Conservation (phyloP, 345 rosid species). For the Nasturtium officinale region DNA sequence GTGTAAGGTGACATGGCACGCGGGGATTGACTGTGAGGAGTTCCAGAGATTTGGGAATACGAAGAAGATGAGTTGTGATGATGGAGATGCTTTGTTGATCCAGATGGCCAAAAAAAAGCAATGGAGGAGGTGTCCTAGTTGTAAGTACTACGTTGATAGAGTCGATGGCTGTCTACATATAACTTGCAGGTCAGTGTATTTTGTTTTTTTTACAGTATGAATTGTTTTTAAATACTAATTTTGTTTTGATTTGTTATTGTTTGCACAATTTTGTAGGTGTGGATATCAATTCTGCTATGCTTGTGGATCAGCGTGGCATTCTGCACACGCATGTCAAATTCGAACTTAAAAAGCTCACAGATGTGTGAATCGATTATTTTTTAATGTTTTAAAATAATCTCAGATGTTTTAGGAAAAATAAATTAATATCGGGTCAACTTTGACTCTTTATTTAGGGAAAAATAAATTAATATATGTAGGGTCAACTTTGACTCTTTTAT, state of each 20-base stretch:
- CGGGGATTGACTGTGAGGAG: constrained; percentile 40
- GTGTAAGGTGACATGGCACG: constrained; percentile 40
- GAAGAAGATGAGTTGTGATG: constrained; percentile 31
- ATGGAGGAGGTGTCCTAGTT: constrained; percentile 53
- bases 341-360: not conserved
- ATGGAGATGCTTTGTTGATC: constrained; percentile 46
- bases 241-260: not conserved
- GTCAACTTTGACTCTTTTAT: not conserved
- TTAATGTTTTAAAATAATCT: not conserved
- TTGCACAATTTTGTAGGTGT: constrained; percentile 42
- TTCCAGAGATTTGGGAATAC: constrained; percentile 44
- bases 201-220: not conserved
- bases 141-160: constrained; percentile 52
- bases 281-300: constrained; percentile 49
- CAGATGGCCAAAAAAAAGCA: constrained; percentile 50
- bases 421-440: not conserved
- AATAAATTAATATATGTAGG: no score
- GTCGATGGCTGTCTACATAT: constrained; percentile 46
- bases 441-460: not conserved
- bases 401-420: not conserved
- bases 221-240: not conserved
- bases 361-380: not conserved
- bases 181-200: constrained; percentile 48
- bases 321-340: constrained; percentile 25
- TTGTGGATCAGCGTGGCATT: constrained; percentile 43